Evolutionary conservation across 1,139 yeast genomes (phyloP).

Genomic region (Saccharomyces hybrid): DNA sequence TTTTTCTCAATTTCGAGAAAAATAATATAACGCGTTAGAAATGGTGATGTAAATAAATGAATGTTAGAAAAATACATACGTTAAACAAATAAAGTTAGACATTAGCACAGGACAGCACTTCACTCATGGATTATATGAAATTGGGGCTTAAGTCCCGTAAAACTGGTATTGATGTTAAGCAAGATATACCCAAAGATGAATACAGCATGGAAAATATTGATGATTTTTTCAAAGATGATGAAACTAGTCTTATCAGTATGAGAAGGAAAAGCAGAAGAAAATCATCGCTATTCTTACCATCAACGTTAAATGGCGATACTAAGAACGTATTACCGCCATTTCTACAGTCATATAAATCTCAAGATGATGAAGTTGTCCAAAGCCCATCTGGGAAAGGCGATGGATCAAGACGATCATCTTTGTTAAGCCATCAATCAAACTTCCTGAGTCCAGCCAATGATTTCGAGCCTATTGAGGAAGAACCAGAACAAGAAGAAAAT

Average conservation of each 20-base stretch:
- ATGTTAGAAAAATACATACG: not conserved
- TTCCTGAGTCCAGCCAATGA: not conserved
- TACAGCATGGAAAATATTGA: constrained; percentile 75
- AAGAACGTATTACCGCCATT: not conserved
- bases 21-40: not conserved
- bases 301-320: not conserved
- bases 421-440: not conserved
- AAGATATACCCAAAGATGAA: constrained; percentile 50
- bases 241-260: constrained; percentile 15
- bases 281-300: constrained; percentile 14
- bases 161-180: constrained; percentile 49
- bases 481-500: not conserved
- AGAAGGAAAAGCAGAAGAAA: constrained; percentile 16
- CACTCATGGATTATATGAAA: constrained; percentile 40
- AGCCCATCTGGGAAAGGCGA: not conserved
- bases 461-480: constrained; percentile 2
- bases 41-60: not conserved
- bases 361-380: constrained; percentile 4
- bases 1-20: not conserved
- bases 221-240: constrained; percentile 58
- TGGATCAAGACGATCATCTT: constrained; percentile 4
- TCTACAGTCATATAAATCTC: not conserved
- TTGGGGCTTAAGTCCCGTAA: constrained; percentile 52
- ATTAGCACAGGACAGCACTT: not conserved
- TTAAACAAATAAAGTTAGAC: not conserved